These are phyloP conservation scores for Naematelia encephala DNA, from an alignment of 768 basidiomycete genomes.

Conservation along the genomic window DNA sequence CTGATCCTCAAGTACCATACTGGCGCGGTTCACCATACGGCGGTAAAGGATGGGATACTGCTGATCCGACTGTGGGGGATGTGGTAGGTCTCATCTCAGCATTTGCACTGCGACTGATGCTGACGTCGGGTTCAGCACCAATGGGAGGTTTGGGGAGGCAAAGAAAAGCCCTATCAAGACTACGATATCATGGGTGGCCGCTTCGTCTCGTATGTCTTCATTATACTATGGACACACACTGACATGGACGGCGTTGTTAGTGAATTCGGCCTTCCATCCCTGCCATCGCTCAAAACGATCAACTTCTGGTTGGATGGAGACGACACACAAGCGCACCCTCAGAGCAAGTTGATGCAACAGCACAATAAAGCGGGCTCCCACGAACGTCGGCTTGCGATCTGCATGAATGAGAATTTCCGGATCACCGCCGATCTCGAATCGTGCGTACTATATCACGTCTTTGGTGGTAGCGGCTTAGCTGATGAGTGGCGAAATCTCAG, in stretches of 20 bases:
- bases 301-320: slow-evolving; percentile 78
- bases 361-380: slow-evolving; percentile 76
- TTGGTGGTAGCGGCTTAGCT: too few species aligned
- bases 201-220: slow-evolving; percentile 64
- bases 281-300: slow-evolving; percentile 81
- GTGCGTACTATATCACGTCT: neutral
- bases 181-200: slow-evolving; percentile 87
- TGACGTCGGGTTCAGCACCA: slow-evolving; percentile 58
- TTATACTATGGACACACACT: too few species aligned
- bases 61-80: slow-evolving; percentile 77
- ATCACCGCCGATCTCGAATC: slow-evolving; percentile 63
- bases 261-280: slow-evolving; percentile 90
- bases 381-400: slow-evolving; percentile 59
- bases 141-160: slow-evolving; percentile 91
- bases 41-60: slow-evolving; percentile 60
- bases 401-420: slow-evolving; percentile 90
- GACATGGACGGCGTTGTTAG: slow-evolving; percentile 6
- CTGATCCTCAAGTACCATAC: slow-evolving; percentile 67
- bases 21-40: slow-evolving; percentile 88
- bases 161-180: slow-evolving; percentile 88
- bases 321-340: slow-evolving; percentile 69
- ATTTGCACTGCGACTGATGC: too few species aligned
- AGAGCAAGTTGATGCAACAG: slow-evolving; percentile 73
- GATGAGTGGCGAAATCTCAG: slow-evolving; percentile 52
- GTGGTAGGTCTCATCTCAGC: slow-evolving; percentile 52